phyloP scores from a whole-genome alignment of 768 basidiomycete genomes.

The Grammothele lineata region DNA sequence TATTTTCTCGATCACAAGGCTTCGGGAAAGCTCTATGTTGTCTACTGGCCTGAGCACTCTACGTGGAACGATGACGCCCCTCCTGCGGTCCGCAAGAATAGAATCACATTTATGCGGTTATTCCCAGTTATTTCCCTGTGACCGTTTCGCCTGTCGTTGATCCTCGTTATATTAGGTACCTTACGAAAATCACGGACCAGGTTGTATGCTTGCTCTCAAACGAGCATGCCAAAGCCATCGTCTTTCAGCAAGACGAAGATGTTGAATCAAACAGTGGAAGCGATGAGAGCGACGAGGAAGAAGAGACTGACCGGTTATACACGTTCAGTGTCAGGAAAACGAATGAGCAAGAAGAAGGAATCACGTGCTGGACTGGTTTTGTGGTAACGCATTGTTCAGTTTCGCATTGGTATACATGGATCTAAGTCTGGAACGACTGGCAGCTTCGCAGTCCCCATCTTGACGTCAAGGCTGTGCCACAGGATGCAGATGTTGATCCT shows the following conservation, averaged over 20 bases:
- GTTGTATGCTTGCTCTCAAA: slow-evolving; percentile 46
- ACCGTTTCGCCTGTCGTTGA: too few species aligned
- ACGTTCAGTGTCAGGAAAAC: slow-evolving; percentile 52
- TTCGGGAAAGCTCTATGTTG: slow-evolving; percentile 31
- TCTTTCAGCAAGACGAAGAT: slow-evolving; percentile 36
- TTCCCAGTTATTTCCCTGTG: too few species aligned
- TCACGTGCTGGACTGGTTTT: too few species aligned
- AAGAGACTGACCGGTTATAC: slow-evolving; percentile 44
- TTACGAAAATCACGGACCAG: slow-evolving; percentile 58
- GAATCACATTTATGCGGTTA: slow-evolving; percentile 61
- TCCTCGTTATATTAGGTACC: slow-evolving; percentile 51
- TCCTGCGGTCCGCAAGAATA: slow-evolving; percentile 44
- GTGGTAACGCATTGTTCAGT: too few species aligned
- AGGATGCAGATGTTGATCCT: too few species aligned
- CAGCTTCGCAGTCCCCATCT: too few species aligned
- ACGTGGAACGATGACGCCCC: slow-evolving; percentile 53
- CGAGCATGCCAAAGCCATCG: slow-evolving; percentile 39
- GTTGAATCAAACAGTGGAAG: too few species aligned
- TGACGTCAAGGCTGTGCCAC: too few species aligned
- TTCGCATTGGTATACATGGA: too few species aligned
- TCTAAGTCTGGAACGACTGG: too few species aligned
- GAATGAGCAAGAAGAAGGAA: slow-evolving; percentile 50
- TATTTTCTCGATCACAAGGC: slow-evolving; percentile 34
- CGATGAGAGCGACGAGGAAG: slow-evolving; percentile 36
- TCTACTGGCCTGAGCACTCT: slow-evolving; percentile 60